Percentiles rank a stretch among this genome's conserved stretches.
Conservation (phyloP, 306 rosid species). For the Cicer arietinum region DNA sequence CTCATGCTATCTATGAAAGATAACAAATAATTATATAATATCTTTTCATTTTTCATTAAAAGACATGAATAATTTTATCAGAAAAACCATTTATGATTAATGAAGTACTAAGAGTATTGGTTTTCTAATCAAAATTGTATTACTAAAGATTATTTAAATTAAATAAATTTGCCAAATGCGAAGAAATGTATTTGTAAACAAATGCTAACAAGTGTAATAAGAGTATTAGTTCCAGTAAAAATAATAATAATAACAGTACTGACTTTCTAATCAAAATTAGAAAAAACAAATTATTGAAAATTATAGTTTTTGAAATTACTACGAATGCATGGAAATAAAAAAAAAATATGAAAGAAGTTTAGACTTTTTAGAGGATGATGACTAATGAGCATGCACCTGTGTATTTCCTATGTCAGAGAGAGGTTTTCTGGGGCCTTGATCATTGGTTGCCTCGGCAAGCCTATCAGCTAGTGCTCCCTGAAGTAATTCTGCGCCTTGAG, state of each 20-base stretch:
- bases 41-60: too few relatives aligned
- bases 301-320: neutral
- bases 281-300: neutral
- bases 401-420: slow-evolving; percentile 86
- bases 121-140: too few relatives aligned
- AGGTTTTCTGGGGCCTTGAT: slow-evolving; percentile 61
- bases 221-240: too few relatives aligned
- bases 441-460: slow-evolving; percentile 52
- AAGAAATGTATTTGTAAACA: neutral
- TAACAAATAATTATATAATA: too few relatives aligned
- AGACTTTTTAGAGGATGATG: neutral
- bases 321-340: neutral
- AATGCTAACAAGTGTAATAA: neutral
- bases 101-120: too few relatives aligned
- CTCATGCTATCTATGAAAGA: too few relatives aligned
- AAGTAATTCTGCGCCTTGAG: slow-evolving; percentile 84
- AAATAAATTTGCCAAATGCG: neutral
- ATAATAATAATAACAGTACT: too few relatives aligned
- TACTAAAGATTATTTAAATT: neutral
- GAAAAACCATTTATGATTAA: too few relatives aligned
- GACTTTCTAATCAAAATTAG: neutral
- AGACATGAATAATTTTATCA: too few relatives aligned
- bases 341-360: neutral
- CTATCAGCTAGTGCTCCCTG: slow-evolving; percentile 70
- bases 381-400: slow-evolving; percentile 51